Evolutionary conservation across 192 early-diverging fungal species (phyloP), one percentile per base, ranked within the genome.

Genomic region (Backusella parvicylindrica): DNA sequence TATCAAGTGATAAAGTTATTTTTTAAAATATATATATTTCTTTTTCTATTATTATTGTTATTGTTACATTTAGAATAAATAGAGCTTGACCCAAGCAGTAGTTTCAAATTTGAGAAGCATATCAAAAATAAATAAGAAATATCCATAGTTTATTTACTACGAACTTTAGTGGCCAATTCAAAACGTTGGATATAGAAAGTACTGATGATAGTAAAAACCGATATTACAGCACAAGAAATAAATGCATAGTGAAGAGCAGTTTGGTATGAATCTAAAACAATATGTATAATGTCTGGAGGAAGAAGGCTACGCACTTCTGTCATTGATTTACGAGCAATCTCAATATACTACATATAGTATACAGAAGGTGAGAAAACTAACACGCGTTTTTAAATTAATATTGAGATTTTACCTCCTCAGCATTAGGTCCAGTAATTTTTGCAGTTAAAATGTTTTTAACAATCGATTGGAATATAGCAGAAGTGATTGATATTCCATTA

Each of bases 401-500:
- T 16, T 43, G 2, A 11, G 1, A 40, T 70, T 38, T 56, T 72
- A 80, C 79, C 38, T 68, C 35, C 21, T 64, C 53, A 11, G 68
- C 68, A 47, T 69, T 41, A 37, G 68, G 68, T 16, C 68, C 68
- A 16, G 68, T 69, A 30, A 69, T 70, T 16, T 28, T 43, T 26
- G 26, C 21, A 43, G 36, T 43, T 28, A 70, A 18, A 43, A 70
- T 70, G 6, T 16, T 47, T 28, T 70, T 70, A 36, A 84, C 33
- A 15, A 69, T 60, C 16, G 68, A 67, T 64, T 84, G 83, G 35
- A 84, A 75, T 26, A 79, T 75, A n/a, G 83, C 80, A 5, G 80
- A 81, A 3, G 79, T 77, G 30, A 85, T 60, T 5, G 85, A 83
- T 1, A 91, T 71, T 65, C 87, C 86, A 72, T 90, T 77, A 21